These are phyloP conservation scores for Sanchytrium tribonematis DNA, from an alignment of 371 early-diverging fungal species.

Conservation along the genomic window DNA sequence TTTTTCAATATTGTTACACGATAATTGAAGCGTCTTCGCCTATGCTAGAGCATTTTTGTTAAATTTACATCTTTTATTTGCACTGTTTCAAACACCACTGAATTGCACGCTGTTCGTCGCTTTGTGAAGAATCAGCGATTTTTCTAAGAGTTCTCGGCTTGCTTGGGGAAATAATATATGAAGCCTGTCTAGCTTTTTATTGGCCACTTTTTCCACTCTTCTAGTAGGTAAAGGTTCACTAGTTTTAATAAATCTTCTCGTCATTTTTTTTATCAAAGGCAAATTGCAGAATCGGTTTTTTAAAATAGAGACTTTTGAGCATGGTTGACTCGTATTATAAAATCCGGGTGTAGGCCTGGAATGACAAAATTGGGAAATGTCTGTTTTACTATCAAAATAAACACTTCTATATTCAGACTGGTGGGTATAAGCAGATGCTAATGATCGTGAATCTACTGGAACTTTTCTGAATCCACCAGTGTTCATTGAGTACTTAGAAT, in stretches of 20 bases:
- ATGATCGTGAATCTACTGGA: neutral
- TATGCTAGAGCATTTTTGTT: no score
- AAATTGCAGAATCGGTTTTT: neutral
- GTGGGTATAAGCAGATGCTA: neutral
- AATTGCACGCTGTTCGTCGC: neutral
- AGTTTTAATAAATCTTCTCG: neutral
- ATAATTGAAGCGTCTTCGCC: no score
- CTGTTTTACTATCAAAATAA: neutral
- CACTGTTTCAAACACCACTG: neutral
- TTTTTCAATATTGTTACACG: no score
- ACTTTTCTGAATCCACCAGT: neutral
- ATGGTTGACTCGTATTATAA: neutral
- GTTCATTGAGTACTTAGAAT: neutral
- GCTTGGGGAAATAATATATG: neutral
- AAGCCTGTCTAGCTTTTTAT: neutral
- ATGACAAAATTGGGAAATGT: neutral
- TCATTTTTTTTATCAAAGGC: neutral
- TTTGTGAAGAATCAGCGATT: neutral
- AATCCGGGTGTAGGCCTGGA: neutral
- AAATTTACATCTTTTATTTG: no score
- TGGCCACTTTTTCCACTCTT: neutral
- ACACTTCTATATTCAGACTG: neutral
- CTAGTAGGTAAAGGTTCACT: neutral
- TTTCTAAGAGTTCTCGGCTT: neutral
- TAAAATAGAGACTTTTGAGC: neutral